phyloP scores from a whole-genome alignment of 1,139 yeast species.

The Nakaseomyces uthaithaninus region DNA sequence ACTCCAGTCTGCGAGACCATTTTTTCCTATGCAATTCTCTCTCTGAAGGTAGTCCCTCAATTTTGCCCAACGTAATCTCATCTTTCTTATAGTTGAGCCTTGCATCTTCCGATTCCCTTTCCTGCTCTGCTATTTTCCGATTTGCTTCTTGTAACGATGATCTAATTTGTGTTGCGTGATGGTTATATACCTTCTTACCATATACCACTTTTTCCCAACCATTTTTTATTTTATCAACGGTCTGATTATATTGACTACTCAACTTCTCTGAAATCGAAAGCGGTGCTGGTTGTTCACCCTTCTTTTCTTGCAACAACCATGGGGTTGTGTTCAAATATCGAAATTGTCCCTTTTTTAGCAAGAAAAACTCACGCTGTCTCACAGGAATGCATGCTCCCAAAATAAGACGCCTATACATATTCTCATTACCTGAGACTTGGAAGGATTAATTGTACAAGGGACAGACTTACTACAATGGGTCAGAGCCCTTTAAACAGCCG shows the following conservation, averaged over 20 bases:
- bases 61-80: conserved; percentile 23
- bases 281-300: not conserved
- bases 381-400: not conserved
- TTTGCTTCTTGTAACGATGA: conserved; percentile 34
- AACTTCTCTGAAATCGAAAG: not conserved
- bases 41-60: conserved; percentile 38
- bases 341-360: not conserved
- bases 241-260: not conserved
- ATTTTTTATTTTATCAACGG: not conserved
- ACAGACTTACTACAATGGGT: too few species aligned
- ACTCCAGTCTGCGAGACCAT: conserved; percentile 49
- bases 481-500: too few species aligned
- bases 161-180: conserved; percentile 30
- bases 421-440: too few species aligned
- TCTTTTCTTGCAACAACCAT: not conserved
- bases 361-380: not conserved
- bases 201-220: not conserved
- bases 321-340: not conserved
- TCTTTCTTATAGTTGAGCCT: conserved; percentile 32
- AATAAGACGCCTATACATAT: not conserved
- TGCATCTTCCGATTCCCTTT: conserved; percentile 26
- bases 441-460: too few species aligned
- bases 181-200: conserved; percentile 1
- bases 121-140: conserved; percentile 32
- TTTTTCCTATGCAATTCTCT: conserved; percentile 36